These are phyloP conservation scores for Cadophora gregata DNA, from an alignment of 2,329 filamentous ascomycete species.

Conservation along the genomic window DNA sequence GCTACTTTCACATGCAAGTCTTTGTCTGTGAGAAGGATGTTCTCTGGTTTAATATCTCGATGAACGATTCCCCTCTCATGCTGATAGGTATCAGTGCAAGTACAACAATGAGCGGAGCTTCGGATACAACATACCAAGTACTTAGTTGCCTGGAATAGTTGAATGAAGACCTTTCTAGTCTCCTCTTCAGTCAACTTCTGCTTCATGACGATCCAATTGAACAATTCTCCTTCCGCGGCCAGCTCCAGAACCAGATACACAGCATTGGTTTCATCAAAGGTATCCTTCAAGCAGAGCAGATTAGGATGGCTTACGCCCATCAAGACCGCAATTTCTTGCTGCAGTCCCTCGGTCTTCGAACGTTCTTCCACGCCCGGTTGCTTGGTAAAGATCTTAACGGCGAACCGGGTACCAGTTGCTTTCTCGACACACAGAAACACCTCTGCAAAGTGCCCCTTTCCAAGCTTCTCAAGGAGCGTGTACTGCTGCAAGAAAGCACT, in stretches of 20 bases:
- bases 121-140: conserved; percentile 73
- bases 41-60: conserved; percentile 73
- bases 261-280: conserved; percentile 88
- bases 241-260: conserved; percentile 93
- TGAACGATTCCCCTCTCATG: conserved; percentile 98
- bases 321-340: conserved; percentile 94
- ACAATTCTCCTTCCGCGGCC: conserved; percentile 90
- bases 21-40: conserved; percentile 84
- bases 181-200: conserved; percentile 86
- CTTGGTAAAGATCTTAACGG: conserved; percentile 95
- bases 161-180: conserved; percentile 83
- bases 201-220: conserved; percentile 93
- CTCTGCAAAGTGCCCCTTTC: conserved; percentile 94
- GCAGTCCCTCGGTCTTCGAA: conserved; percentile 82
- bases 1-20: conserved; percentile 88
- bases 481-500: conserved; percentile 88
- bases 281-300: conserved; percentile 91
- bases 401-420: conserved; percentile 78
- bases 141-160: conserved; percentile 92
- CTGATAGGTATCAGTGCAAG: conserved; percentile 56
- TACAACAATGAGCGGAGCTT: not conserved
- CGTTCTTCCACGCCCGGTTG: conserved; percentile 80
- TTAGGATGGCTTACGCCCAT: conserved; percentile 98
- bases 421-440: conserved; percentile 93
- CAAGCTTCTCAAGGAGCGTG: conserved; percentile 80